These are phyloP conservation scores for Globisporangium splendens DNA, from an alignment of 352 stramenopile genomes.

Conservation along the genomic window DNA sequence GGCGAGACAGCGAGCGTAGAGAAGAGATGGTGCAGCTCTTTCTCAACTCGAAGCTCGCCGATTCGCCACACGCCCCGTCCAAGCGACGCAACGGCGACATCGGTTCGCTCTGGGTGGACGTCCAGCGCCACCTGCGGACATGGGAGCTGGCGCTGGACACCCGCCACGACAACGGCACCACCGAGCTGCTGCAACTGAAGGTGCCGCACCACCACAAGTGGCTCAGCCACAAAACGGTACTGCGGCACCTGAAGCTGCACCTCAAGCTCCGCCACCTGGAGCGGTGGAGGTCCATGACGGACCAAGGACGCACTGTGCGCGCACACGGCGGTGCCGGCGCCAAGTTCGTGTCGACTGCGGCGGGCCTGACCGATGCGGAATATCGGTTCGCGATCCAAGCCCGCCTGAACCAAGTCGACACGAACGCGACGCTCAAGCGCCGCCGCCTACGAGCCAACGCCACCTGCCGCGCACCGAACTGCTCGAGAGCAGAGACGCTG, in stretches of 20 bases:
- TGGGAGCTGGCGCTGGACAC: neutral
- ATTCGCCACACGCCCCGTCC: too few species aligned
- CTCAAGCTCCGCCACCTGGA: too few species aligned
- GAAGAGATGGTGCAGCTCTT: too few species aligned
- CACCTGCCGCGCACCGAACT: constrained; percentile 4
- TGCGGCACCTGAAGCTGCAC: neutral
- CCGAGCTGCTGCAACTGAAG: neutral
- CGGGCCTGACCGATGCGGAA: neutral
- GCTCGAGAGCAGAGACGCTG: constrained; percentile 5
- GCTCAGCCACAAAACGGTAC: neutral
- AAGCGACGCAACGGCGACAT: too few species aligned
- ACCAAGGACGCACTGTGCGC: neutral
- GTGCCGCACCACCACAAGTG: neutral
- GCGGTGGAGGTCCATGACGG: neutral
- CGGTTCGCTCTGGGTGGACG: neutral
- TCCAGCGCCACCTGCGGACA: neutral
- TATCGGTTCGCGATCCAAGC: constrained; percentile 12
- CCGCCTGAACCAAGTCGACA: constrained; percentile 12
- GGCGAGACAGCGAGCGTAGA: neutral
- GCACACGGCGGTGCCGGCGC: neutral
- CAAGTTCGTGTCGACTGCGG: too few species aligned
- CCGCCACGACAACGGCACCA: neutral
- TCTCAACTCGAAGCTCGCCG: too few species aligned
- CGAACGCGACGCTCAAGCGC: constrained; percentile 12
- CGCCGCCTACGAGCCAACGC: neutral